Base-by-base conservation (phyloP, 2,329 filamentous ascomycete species). In the Aotearoamyces nothofagi region DNA sequence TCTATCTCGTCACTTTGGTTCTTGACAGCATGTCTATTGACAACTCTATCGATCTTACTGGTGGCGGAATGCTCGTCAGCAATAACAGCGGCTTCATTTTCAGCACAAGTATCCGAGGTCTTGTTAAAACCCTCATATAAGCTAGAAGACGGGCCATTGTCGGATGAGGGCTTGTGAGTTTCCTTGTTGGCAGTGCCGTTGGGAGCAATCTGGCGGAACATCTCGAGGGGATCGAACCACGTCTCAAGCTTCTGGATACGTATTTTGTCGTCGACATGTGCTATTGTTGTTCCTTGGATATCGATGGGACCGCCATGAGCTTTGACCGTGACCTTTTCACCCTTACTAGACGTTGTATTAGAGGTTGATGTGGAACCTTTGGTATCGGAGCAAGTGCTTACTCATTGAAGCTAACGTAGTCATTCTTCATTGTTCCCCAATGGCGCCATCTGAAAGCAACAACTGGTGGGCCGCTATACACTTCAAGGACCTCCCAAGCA, bases 401-500 rank as follows among this genome's bases (percentile, higher is more conserved):
- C 70, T 69, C 58, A 37, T 78, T 74, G 31, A 66, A 58, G 2
- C 69, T 71, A 1, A 69, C 62, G 45, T 78, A 78, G 43, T 78
- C 72, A 35, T 64, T 66, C 53, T 66, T 67, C 66, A 78, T 77
- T 4, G 54, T 49, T 0, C 72, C 73, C 73, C 73, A 78, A 46
- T 78, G 74, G 4, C 73, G 56, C 73, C 73, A 78, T 39, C 66
- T 60, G 47, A 78, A 76, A 3, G 60, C 57, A 19, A 77, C 70
- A 9, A 56, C 55, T 2, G 73, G 73, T 14, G 71, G 71, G 0
- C 69, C 72, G 35, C 64, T 67, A 44, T 75, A 78, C 3, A 78
- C 70, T 46, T 78, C 73, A 10, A 75, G 46, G 2, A 78, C 71
- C 51, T 78, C 74, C 71, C 73, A 79, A 0, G 72, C 73, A 48